Evolutionary conservation across 139 green algal species (phyloP).

Genomic region (Tetratostichococcus sp.): DNA sequence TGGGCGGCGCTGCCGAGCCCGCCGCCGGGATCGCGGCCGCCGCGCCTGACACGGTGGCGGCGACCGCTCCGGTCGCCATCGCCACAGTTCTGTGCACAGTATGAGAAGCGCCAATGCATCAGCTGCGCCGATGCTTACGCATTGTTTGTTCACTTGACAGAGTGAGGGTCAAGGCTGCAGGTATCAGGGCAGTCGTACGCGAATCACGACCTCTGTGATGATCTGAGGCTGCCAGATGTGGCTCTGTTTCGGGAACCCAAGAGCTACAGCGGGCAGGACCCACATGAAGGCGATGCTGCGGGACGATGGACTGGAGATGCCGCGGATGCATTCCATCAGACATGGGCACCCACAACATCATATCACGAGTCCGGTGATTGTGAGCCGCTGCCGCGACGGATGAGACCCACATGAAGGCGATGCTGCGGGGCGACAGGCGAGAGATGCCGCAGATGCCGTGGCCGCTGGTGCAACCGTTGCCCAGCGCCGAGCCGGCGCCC

Average conservation of each 20-base stretch:
- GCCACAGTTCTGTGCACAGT: slow-evolving; percentile 34
- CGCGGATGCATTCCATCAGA: no score
- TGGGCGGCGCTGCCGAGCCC: slow-evolving; percentile 4
- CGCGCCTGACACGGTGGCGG: slow-evolving; percentile 17
- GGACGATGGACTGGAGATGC: slow-evolving; percentile 40
- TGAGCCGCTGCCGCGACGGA: no score
- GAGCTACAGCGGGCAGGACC: no score
- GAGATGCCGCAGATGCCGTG: slow-evolving; percentile 63
- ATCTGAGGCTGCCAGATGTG: no score
- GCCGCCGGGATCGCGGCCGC: slow-evolving; percentile 8
- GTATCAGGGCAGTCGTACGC: no score
- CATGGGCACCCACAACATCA: neutral
- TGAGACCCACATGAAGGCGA: slow-evolving; percentile 48
- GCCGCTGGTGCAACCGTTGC: slow-evolving; percentile 77
- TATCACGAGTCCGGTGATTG: no score
- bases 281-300: slow-evolving; percentile 53
- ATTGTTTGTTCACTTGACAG: no score
- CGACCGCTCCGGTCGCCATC: slow-evolving; percentile 50
- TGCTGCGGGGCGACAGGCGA: slow-evolving; percentile 40
- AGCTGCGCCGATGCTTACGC: neutral
- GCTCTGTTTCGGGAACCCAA: no score
- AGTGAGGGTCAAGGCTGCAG: no score
- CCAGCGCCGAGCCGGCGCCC: slow-evolving; percentile 53
- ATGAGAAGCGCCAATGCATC: neutral
- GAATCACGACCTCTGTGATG: no score